Evolutionary conservation across 345 rosid genomes (phyloP), one percentile per base, ranked within the genome.

Genomic region (Aurinia saxatilis): DNA sequence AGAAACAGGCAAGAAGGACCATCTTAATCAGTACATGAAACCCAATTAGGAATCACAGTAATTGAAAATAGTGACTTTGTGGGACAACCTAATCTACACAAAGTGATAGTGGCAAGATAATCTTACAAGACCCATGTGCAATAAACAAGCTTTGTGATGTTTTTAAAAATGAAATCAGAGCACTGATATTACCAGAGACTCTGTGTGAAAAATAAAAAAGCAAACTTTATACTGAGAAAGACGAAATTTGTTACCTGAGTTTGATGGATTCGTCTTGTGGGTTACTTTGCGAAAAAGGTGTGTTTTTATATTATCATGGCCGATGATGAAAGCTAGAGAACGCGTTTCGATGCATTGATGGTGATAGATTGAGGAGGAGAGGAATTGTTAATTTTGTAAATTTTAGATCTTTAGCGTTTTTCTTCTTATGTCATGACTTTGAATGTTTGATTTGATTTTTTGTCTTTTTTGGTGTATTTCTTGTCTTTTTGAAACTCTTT

Each of bases 1-100:
- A 44, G 55, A 51, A 8, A 60, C 47, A 52, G 67, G 54, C 57
- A 49, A 57, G n/a, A 49, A 11, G 33, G 37, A 1, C 15, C 49
- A 39, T 57, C 44, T 49, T 18, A 38, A 21, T 38, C 12, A 23
- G 38, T 9, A 68, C 54, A 67, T 25, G 71, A 39, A 57, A 50
- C 40, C 66, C 39, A 48, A 16, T 50, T 50, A 45, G 21, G 31
- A 54, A 68, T 51, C 38, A 67, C 51, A 60, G 44, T 47, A 62
- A 61, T 0, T 36, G 45, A 13, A 44, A 56, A 62, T 58, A 62
- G 63, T 70, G 68, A 62, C 68, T 38, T 16, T 13, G 40, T 58
- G 25, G 51, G 53, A 18, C 50, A 53, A 16, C 11, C 34, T 60
- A 60, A 60, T 68, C 66, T 12, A 54, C 18, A 46, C 50, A 70